Base-by-base conservation (phyloP, 139 green algal genomes). In the Coelastrella sp. region DNA sequence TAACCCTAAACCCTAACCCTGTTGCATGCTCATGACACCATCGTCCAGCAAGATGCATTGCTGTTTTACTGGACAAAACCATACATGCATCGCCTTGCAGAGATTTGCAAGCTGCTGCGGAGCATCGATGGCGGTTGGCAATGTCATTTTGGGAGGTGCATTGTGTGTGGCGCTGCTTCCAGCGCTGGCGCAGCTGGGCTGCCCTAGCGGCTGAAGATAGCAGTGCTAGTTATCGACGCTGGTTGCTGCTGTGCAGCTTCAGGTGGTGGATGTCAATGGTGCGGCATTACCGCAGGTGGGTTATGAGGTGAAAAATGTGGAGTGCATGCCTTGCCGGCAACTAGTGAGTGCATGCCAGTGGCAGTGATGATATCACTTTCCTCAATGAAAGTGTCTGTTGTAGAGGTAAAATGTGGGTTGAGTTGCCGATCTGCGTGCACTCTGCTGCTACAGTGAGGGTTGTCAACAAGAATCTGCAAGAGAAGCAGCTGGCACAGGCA, bases 141-240 rank as follows among this genome's bases (percentile, higher is more conserved):
- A 82, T 82, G 75, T 71, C 53, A 2, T 82, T 82, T 23, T 82
- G 75, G 75, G 75, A 82, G 75, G 75, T 72, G 21, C 75, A 82
- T 35, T 35, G 21, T 53, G 75, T 38, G 11, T 69, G 75, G 75
- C 51, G 75, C 21, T 82, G 53, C 53, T 82, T 82, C 37, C 37
- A 23, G 9, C 34, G 53, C 23, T 82, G 75, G 75, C 75, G 53
- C 34, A 60, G 32, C 7, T 71, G 51, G 75, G 75, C 53, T 21
- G 75, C 35, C 8, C 6, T 71, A 7, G 32, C 75, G 50, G 75
- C 75, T 37, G 53, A 82, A 40, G 75, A 51, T 2, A 69, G n/a
- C 53, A 69, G 53, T 27, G 25, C 35, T 4, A 38, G 35, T 23
- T 38, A 45, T n/a, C 15, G 17, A 41, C 79, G 41, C 45, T 85